Percentiles rank a stretch among this genome's conserved stretches.
These are phyloP conservation scores for Hsuehochloa calcarea DNA, from an alignment of 176 grass and related monocot species.

Conservation along the genomic window DNA sequence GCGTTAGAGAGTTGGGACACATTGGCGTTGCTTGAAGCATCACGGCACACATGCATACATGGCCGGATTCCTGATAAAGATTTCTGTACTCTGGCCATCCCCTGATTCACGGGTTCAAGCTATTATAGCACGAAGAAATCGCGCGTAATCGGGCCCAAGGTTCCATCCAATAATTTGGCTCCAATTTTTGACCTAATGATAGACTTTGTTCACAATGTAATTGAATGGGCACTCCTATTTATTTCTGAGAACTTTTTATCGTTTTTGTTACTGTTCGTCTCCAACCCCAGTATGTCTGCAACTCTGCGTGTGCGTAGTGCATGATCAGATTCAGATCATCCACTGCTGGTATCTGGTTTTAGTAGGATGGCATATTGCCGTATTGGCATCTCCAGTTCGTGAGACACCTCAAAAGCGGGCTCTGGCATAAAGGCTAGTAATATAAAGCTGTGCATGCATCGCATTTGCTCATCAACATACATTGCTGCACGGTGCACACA, in stretches of 20 bases:
- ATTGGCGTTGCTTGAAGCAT: conserved; percentile 8
- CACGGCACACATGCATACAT: neutral
- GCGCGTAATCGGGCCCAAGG: neutral
- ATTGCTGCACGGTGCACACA: neutral
- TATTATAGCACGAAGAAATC: neutral
- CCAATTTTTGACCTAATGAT: neutral
- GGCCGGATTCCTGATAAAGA: neutral
- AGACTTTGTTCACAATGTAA: neutral
- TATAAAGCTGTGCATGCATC: neutral
- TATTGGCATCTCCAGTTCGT: conserved; percentile 10
- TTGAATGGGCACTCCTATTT: neutral
- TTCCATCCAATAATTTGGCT: neutral
- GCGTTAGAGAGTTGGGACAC: neutral
- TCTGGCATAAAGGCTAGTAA: neutral
- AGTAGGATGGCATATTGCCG: conserved; percentile 23
- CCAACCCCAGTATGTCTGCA: neutral
- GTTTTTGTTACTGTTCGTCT: neutral
- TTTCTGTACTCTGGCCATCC: neutral
- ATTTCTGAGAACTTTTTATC: neutral
- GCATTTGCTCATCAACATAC: neutral
- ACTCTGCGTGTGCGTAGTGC: neutral
- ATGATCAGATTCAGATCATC: neutral
- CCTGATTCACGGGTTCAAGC: neutral
- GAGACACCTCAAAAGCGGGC: conserved; percentile 29
- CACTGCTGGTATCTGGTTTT: neutral